Percentiles rank a stretch among this genome's conserved stretches.
These are phyloP conservation scores for Lactifluus hygrophoroides DNA, from an alignment of 768 basidiomycete species.

Conservation along the genomic window DNA sequence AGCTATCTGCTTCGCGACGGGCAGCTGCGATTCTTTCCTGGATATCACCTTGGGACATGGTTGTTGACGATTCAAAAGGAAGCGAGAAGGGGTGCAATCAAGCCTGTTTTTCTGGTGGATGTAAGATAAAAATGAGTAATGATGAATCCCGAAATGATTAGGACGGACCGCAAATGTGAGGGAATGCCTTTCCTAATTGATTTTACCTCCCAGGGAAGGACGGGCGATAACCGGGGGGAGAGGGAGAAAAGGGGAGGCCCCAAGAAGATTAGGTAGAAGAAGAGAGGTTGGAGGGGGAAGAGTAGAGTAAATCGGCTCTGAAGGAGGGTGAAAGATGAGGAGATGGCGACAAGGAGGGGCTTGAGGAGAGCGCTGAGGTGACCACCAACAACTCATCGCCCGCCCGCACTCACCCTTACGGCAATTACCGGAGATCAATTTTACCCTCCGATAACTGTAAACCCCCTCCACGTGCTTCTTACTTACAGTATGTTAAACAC, in stretches of 20 bases:
- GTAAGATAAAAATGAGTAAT: conserved; percentile 1
- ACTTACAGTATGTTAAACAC: too few species aligned
- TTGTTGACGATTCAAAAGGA: conserved; percentile 10
- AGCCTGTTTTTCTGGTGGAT: not conserved
- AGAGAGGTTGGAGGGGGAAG: not conserved
- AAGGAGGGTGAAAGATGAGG: not conserved
- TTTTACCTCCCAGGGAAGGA: not conserved
- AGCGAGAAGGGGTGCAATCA: not conserved
- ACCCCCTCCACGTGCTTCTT: not conserved
- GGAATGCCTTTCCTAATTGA: conserved; percentile 6
- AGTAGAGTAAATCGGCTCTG: not conserved
- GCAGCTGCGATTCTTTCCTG: conserved; percentile 94
- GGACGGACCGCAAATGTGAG: not conserved
- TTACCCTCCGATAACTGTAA: conserved; percentile 12
- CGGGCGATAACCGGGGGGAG: not conserved
- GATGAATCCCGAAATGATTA: not conserved
- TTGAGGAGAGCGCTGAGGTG: conserved; percentile 15
- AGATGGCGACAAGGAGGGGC: conserved; percentile 15
- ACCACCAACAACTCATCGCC: conserved; percentile 9
- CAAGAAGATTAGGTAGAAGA: not conserved
- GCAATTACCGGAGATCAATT: conserved; percentile 3
- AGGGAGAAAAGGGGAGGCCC: not conserved
- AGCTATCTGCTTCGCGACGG: conserved; percentile 88
- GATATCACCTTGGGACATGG: conserved; percentile 79
- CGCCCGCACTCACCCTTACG: not conserved